Evolutionary conservation across 306 rosid species (phyloP).

Genomic region (Acacia crassicarpa): DNA sequence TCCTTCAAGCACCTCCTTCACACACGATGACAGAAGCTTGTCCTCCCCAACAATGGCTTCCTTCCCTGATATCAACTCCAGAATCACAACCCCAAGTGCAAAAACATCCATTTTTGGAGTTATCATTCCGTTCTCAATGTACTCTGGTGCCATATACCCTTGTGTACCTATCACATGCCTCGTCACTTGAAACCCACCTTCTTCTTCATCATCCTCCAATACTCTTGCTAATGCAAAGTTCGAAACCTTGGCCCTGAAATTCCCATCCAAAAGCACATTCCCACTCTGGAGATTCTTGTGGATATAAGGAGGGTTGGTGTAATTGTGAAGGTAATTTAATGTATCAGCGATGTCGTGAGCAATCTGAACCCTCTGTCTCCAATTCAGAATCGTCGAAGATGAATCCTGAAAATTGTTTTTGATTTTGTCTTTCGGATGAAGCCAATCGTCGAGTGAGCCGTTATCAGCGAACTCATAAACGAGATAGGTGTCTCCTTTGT

Average conservation of each 20-base stretch:
- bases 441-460: slow-evolving; percentile 58
- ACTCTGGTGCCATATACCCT: slow-evolving; percentile 83
- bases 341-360: slow-evolving; percentile 69
- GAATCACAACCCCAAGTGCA: slow-evolving; percentile 66
- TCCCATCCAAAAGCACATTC: slow-evolving; percentile 62
- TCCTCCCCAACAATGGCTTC: slow-evolving; percentile 39
- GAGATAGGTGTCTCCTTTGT: slow-evolving; percentile 64
- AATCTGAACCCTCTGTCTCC: slow-evolving; percentile 79
- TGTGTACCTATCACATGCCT: slow-evolving; percentile 82
- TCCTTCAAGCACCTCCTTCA: slow-evolving; percentile 52
- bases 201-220: slow-evolving; percentile 31
- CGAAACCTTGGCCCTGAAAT: slow-evolving; percentile 60
- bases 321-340: slow-evolving; percentile 72
- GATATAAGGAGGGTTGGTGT: slow-evolving; percentile 53
- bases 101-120: slow-evolving; percentile 74
- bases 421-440: slow-evolving; percentile 17
- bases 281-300: slow-evolving; percentile 70
- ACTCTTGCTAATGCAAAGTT: slow-evolving; percentile 69
- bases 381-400: slow-evolving; percentile 26
- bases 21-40: slow-evolving; percentile 30
- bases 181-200: slow-evolving; percentile 52
- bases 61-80: slow-evolving; percentile 72
- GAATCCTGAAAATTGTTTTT: slow-evolving; percentile 10
- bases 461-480: slow-evolving; percentile 71
- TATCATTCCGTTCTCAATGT: slow-evolving; percentile 62